Evolutionary conservation across 768 basidiomycete genomes (phyloP), one percentile per base, ranked within the genome.

Genomic region (Boletus bicolor): DNA sequence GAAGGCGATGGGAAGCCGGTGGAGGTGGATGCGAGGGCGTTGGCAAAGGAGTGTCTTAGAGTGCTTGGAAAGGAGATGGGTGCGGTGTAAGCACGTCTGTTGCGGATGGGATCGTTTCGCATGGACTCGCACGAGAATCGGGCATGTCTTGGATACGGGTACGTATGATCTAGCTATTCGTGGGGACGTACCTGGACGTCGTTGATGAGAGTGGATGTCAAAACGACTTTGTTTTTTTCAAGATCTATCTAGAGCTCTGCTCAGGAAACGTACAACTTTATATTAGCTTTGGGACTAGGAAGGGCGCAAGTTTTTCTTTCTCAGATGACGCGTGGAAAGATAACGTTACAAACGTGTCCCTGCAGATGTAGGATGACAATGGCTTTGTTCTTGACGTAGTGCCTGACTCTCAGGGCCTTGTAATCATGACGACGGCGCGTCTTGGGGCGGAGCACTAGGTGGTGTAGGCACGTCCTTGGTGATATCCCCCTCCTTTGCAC

Each of bases 61-160:
- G 79, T 80, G 50, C 75, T 93, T 5, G 92, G 91, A 19, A 79
- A 76, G 68, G 91, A 92, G 67, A 82, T 93, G 78, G 90, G 88
- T 12, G 72, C 68, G 42, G 39, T 70, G n/a, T 72, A 63, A 39
- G 39, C 17, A 17, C 4, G 50, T n/a, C 15, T 14, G 14, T 30
- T 17, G 9, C 24, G 14, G 24, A 8, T 44, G 43, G 10, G 28
- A n/a, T 45, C 32, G 44, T 45, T 32, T 34, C 19, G 7, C 19
- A 34, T 12, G 32, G 28, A 44, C 7, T 38, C 28, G 28, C 15
- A 4, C 24, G 8, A 26, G 7, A n/a, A 44, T n/a, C 26, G 15
- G 48, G 32, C 14, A 5, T 49, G 38, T 39, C 37, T 26, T 58
- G 34, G 24, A 21, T 24, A 34, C 2, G n/a, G 28, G 15, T 35